A percentile compares a stretch with the other conserved stretches of the same genome.
phyloP scores from a whole-genome alignment of 2,329 filamentous ascomycete species.

The Beauveria sp. region DNA sequence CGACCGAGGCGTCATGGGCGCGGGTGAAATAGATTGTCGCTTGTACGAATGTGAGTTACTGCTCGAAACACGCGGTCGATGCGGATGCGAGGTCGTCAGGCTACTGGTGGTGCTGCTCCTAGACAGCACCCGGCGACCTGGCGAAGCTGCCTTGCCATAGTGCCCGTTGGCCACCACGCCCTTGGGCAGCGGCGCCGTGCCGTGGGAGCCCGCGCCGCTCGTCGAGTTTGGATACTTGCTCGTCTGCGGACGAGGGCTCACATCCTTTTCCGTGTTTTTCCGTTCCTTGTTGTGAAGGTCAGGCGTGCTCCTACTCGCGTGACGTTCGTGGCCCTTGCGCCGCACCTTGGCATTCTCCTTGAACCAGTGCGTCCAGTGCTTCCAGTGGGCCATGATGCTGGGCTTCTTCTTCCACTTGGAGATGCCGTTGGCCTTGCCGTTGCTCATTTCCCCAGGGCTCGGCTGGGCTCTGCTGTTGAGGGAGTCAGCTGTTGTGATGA shows the following conservation, averaged over 20 bases:
- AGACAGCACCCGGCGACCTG: slow-evolving; percentile 15
- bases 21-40: slow-evolving; percentile 76
- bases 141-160: slow-evolving; percentile 20
- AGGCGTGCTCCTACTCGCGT: slow-evolving; percentile 50
- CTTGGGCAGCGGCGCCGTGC: slow-evolving; percentile 40
- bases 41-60: slow-evolving; percentile 41
- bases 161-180: slow-evolving; percentile 46
- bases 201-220: slow-evolving; percentile 23
- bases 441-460: slow-evolving; percentile 19
- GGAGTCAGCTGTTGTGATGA: slow-evolving; percentile 60
- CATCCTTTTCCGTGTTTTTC: slow-evolving; percentile 39
- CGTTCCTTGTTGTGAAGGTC: slow-evolving; percentile 46
- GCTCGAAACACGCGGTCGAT: slow-evolving; percentile 24
- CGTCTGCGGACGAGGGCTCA: slow-evolving; percentile 51
- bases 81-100: slow-evolving; percentile 20
- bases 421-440: slow-evolving; percentile 16
- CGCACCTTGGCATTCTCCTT: slow-evolving; percentile 51
- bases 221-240: slow-evolving; percentile 44
- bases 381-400: slow-evolving; percentile 53
- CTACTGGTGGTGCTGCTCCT: slow-evolving; percentile 18
- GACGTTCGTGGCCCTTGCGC: slow-evolving; percentile 39
- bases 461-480: slow-evolving; percentile 26
- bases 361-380: slow-evolving; percentile 57
- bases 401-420: slow-evolving; percentile 49
- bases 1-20: slow-evolving; percentile 79